Percentiles rank a stretch among this genome's conserved stretches.
Evolutionary conservation across 2,329 filamentous ascomycete species (phyloP).

Genomic region (Exophiala aquamarina): DNA sequence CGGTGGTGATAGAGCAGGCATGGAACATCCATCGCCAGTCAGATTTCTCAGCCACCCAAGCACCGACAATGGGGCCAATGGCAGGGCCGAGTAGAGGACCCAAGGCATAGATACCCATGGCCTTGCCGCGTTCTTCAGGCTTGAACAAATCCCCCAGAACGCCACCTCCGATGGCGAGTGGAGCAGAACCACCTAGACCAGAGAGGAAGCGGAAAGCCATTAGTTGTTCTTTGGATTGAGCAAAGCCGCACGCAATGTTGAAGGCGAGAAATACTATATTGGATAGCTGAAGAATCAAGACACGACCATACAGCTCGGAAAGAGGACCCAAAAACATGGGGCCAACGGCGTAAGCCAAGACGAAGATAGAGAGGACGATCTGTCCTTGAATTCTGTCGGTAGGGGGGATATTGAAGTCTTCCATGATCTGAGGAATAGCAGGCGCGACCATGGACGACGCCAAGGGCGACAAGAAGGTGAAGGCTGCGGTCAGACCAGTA

Average conservation of each 20-base stretch:
- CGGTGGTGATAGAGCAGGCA: conserved; percentile 60
- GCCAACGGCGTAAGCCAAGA: conserved; percentile 56
- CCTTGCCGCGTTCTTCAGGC: conserved; percentile 31
- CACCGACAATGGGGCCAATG: conserved; percentile 62
- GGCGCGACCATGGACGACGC: conserved; percentile 63
- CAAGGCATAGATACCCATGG: conserved; percentile 30
- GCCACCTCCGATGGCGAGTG: conserved; percentile 52
- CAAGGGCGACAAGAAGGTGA: conserved; percentile 64
- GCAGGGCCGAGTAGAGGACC: conserved; percentile 34
- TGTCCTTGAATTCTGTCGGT: conserved; percentile 44
- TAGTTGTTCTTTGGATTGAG: conserved; percentile 54
- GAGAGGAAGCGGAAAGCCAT: conserved; percentile 60
- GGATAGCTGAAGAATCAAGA: conserved; percentile 54
- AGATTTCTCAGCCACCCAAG: conserved; percentile 54
- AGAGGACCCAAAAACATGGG: conserved; percentile 55
- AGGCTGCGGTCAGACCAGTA: conserved; percentile 55
- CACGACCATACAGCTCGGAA: conserved; percentile 58
- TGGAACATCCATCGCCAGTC: conserved; percentile 40
- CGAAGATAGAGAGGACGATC: conserved; percentile 56
- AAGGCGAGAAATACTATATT: conserved; percentile 60
- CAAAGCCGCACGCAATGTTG: conserved; percentile 61
- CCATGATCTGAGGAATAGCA: conserved; percentile 51
- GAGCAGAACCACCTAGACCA: conserved; percentile 60
- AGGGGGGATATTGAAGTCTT: conserved; percentile 51
- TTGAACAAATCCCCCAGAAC: conserved; percentile 35